These are phyloP conservation scores for Acacia pycnantha DNA, from an alignment of 331 rosid species.

Conservation along the genomic window DNA sequence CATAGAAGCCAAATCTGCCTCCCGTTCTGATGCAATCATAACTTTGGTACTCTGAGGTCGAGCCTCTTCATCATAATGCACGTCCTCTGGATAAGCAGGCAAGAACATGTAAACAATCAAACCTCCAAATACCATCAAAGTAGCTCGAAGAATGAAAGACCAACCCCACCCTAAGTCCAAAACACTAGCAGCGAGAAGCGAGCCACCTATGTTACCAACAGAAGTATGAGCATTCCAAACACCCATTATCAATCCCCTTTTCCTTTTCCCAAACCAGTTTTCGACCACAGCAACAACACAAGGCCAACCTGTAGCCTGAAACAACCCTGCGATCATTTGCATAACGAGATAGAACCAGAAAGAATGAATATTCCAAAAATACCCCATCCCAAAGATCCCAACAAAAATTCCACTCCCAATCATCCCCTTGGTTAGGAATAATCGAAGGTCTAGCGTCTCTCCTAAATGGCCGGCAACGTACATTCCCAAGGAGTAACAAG, in stretches of 20 bases:
- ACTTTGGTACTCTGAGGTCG: slow-evolving; percentile 32
- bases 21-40: background rate
- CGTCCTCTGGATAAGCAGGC: slow-evolving; percentile 78
- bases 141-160: slow-evolving; percentile 65
- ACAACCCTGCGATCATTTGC: slow-evolving; percentile 82
- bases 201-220: slow-evolving; percentile 72
- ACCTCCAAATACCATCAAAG: slow-evolving; percentile 54
- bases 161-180: slow-evolving; percentile 87
- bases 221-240: slow-evolving; percentile 89
- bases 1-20: background rate
- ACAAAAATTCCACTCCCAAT: slow-evolving; percentile 76
- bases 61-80: slow-evolving; percentile 48
- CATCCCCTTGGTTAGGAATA: slow-evolving; percentile 67
- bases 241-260: slow-evolving; percentile 83
- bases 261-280: slow-evolving; percentile 83
- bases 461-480: slow-evolving; percentile 79
- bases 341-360: slow-evolving; percentile 59
- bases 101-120: slow-evolving; percentile 56
- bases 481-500: slow-evolving; percentile 72
- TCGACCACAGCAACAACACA: slow-evolving; percentile 87
- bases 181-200: slow-evolving; percentile 77
- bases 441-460: slow-evolving; percentile 58
- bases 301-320: slow-evolving; percentile 93
- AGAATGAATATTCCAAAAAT: slow-evolving; percentile 56
- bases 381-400: slow-evolving; percentile 73